Percentiles rank a stretch among this genome's conserved stretches.
These are phyloP conservation scores for Periconia digitata DNA, from an alignment of 2,329 filamentous ascomycete genomes.

Conservation along the genomic window DNA sequence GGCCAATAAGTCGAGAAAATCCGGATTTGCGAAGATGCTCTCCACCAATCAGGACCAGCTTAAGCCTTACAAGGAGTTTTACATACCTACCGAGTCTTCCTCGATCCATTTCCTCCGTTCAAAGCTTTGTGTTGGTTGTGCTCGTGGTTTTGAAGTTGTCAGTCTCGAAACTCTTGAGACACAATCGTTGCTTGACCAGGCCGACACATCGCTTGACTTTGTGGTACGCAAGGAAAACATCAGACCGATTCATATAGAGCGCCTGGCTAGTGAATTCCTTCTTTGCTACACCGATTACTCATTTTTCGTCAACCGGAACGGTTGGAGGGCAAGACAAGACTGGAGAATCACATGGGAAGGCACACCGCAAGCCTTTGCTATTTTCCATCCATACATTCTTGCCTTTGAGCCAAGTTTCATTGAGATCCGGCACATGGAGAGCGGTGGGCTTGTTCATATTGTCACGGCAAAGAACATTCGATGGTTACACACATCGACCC, in stretches of 20 bases:
- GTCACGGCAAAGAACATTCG: conserved; percentile 95
- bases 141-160: conserved; percentile 94
- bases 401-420: conserved; percentile 98
- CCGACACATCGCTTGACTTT: conserved; percentile 96
- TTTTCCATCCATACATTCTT: conserved; percentile 95
- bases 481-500: conserved; percentile 94
- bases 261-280: conserved; percentile 93
- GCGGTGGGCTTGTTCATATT: conserved; percentile 85
- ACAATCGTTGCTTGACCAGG: conserved; percentile 93
- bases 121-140: conserved; percentile 94
- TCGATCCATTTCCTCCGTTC: conserved; percentile 97
- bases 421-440: conserved; percentile 94
- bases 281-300: conserved; percentile 98
- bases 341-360: conserved; percentile 99
- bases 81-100: conserved; percentile 96
- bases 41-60: conserved; percentile 90
- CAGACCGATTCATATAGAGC: conserved; percentile 94
- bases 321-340: conserved; percentile 92
- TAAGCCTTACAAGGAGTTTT: conserved; percentile 85
- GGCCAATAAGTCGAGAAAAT: conserved; percentile 92
- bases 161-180: conserved; percentile 97
- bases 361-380: conserved; percentile 84
- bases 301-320: conserved; percentile 98
- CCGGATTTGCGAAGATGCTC: conserved; percentile 94
- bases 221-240: conserved; percentile 91